Evolutionary conservation across 164 flowering plant genomes (phyloP).

Genomic region (Litsea cubeba): DNA sequence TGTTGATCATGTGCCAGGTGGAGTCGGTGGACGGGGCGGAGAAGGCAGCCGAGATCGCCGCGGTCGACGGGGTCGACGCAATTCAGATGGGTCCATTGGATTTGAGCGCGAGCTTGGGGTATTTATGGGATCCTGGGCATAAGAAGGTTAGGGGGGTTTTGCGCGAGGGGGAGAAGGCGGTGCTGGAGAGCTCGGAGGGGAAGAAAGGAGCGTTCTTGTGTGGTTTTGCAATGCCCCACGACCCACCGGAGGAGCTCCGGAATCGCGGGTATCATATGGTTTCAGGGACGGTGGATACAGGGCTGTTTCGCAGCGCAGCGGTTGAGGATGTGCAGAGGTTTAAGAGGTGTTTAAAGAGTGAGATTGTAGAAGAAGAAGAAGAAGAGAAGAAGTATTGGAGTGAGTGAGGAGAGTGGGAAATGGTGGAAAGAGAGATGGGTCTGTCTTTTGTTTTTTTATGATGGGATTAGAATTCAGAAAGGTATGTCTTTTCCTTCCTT

Average conservation of each 20-base stretch:
- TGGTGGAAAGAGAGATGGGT: background rate
- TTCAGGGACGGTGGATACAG: constrained; percentile 73
- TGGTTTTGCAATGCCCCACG: constrained; percentile 79
- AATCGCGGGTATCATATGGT: constrained; percentile 76
- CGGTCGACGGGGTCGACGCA: constrained; percentile 87
- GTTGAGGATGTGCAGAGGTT: constrained; percentile 75
- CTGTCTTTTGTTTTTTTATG: background rate
- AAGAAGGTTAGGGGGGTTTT: constrained; percentile 70
- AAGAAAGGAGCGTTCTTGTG: constrained; percentile 38
- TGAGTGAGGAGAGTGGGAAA: constrained; percentile 24
- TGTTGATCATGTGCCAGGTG: constrained; percentile 87
- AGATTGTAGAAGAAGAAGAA: constrained; percentile 19
- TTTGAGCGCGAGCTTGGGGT: constrained; percentile 83
- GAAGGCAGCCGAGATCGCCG: constrained; percentile 68
- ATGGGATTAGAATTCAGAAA: background rate
- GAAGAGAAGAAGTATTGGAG: constrained; percentile 61
- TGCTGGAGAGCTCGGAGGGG: constrained; percentile 23
- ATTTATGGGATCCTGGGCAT: constrained; percentile 85
- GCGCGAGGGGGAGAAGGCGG: constrained; percentile 65
- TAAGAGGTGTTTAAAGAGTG: constrained; percentile 33
- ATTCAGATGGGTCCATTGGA: constrained; percentile 93
- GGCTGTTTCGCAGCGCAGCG: constrained; percentile 60
- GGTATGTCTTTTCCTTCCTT: background rate
- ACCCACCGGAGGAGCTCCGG: constrained; percentile 43
- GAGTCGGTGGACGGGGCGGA: constrained; percentile 63